phyloP scores from a whole-genome alignment of 768 basidiomycete species.

The Tulasnella calospora region DNA sequence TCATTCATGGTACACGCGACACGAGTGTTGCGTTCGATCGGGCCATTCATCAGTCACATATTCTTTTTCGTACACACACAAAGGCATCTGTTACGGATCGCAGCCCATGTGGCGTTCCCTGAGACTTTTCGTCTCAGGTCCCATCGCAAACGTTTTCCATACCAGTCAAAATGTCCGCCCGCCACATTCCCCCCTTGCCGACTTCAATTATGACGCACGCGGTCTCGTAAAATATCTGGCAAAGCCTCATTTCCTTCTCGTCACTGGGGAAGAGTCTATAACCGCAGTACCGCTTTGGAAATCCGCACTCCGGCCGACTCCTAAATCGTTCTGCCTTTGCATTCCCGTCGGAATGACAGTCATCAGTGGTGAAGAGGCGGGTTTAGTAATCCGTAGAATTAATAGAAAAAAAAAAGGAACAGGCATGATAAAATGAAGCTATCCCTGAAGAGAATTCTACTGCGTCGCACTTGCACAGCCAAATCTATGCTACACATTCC shows the following conservation, averaged over 20 bases:
- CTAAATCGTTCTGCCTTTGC: background rate
- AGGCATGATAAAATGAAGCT: background rate
- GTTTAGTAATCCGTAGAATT: background rate
- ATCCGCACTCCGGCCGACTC: background rate
- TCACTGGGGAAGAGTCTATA: background rate
- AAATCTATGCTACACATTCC: background rate
- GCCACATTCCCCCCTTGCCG: background rate
- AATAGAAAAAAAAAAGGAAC: background rate
- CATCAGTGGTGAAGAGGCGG: too few species aligned
- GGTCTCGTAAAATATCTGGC: background rate
- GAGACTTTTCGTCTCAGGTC: slow-evolving; percentile 1
- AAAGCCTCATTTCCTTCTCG: background rate
- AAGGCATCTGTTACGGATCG: background rate
- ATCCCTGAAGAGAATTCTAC: background rate
- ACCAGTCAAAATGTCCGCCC: background rate
- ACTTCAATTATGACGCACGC: background rate
- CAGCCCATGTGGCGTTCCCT: background rate
- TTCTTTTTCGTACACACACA: background rate
- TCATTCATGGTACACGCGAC: background rate
- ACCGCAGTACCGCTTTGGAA: background rate
- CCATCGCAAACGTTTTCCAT: slow-evolving; percentile 2
- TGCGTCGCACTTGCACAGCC: background rate
- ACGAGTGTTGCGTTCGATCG: background rate
- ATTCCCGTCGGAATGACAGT: background rate
- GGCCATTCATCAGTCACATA: background rate